These are phyloP conservation scores for Colletotrichum agaves DNA, from an alignment of 2,329 filamentous ascomycete genomes.

Conservation along the genomic window DNA sequence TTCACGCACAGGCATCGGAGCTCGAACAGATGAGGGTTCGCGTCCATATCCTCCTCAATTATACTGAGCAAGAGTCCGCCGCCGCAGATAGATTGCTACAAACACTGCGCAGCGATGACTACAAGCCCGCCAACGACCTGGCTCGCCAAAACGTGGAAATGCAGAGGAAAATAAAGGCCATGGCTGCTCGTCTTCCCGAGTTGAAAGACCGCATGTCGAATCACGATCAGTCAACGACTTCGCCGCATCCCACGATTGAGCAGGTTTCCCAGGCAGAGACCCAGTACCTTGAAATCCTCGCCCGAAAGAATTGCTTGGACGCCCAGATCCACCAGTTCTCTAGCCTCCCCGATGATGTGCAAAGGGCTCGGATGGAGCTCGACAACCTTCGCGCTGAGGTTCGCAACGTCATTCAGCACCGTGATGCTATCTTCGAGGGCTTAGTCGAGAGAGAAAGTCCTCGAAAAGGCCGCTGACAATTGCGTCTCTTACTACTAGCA, in stretches of 20 bases:
- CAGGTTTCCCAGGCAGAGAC: conserved; percentile 69
- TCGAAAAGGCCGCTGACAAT: conserved; percentile 51
- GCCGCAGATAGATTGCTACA: conserved; percentile 52
- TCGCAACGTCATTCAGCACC: conserved; percentile 65
- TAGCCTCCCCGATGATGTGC: conserved; percentile 76
- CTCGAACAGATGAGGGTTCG: conserved; percentile 66
- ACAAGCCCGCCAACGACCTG: conserved; percentile 67
- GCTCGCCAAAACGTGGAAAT: conserved; percentile 79
- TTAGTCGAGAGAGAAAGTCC: conserved; percentile 73
- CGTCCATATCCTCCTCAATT: conserved; percentile 64
- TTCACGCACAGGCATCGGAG: conserved; percentile 65
- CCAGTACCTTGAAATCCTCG: conserved; percentile 66
- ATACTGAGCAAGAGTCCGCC: conserved; percentile 63
- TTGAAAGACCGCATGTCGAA: conserved; percentile 65
- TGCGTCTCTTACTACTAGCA: conserved; percentile 1
- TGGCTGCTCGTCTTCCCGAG: conserved; percentile 74
- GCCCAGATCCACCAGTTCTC: conserved; percentile 73
- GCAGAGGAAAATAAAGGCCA: conserved; percentile 75
- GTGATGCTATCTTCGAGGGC: conserved; percentile 81
- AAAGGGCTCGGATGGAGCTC: conserved; percentile 76
- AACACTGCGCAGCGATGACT: conserved; percentile 57
- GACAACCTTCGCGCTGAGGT: conserved; percentile 74
- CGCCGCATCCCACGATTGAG: conserved; percentile 62
- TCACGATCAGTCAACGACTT: conserved; percentile 47
- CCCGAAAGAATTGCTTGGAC: conserved; percentile 69